Base-by-base conservation (phyloP, 1,284 basidiomycete genomes). In the Puccinia coronata region DNA sequence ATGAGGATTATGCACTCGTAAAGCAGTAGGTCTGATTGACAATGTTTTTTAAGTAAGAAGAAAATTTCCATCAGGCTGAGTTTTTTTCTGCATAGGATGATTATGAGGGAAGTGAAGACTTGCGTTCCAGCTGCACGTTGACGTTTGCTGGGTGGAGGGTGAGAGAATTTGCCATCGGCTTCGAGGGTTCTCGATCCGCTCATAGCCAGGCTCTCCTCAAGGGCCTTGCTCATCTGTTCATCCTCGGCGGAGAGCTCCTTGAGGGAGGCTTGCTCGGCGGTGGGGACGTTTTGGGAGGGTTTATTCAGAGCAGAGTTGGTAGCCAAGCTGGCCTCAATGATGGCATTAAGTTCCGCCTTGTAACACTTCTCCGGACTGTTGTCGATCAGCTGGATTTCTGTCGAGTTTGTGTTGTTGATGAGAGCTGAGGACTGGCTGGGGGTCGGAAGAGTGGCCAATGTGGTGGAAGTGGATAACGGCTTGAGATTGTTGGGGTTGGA, bases 141-240 rank as follows among this genome's bases (percentile, higher is more conserved):
- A 2, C 80, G 43, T 31, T 75, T 53, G 25, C 18, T 55, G 14
- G 80, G 47, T 67, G n/a, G 49, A 55, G 72, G 72, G 59, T 81
- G 80, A 28, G 36, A 47, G 34, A 81, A 81, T 23, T 55, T 69
- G 16, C 61, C 61, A 4, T 67, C 49, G 14, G 59, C 28, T 59
- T 81, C 80, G 25, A 81, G 55, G 34, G 72, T 75, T 16, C 49
- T 36, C 14, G 72, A 69, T 41, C 80, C 70, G 31, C 61, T 69
- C 80, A 81, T 81, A n/a, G 80, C 80, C 41, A 81, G 43, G 36
- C 80, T 81, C 36, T 81, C 80, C 51, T 81, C 80, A n/a, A 81
- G 41, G 6, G 80, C 80, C 73, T 81, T 81, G 31, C 72, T 81
- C 71, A 81, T 81, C 53, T 81, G 80, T 69, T 81, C 80, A n/a